Evolutionary conservation across 148 eudicot species (phyloP).

Genomic region (Chenopodium suecicum): DNA sequence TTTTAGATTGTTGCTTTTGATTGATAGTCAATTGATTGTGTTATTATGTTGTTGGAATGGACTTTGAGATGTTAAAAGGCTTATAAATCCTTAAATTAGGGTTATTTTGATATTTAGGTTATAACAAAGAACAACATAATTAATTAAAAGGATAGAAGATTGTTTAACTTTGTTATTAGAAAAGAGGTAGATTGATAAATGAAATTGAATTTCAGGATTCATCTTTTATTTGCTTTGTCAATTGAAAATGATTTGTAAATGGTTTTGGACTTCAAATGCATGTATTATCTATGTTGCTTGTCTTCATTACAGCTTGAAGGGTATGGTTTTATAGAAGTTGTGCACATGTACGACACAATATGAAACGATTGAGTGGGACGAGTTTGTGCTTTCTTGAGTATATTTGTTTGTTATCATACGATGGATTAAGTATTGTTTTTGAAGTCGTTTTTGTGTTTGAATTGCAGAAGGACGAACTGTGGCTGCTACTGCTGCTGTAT

Average conservation of each 20-base stretch:
- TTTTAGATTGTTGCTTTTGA: too few species aligned
- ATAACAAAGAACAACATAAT: background rate
- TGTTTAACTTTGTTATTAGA: too few species aligned
- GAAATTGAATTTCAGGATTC: background rate
- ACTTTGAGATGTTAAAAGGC: too few species aligned
- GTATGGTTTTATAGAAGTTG: background rate
- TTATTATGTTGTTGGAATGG: too few species aligned
- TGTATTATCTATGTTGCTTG: too few species aligned
- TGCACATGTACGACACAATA: too few species aligned
- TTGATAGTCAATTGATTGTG: too few species aligned
- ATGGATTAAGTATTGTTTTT: too few species aligned
- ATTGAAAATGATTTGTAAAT: background rate
- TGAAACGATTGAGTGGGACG: background rate
- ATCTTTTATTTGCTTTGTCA: background rate
- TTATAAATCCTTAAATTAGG: background rate
- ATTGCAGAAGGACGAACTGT: slow-evolving; percentile 62
- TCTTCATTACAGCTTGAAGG: background rate
- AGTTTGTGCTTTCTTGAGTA: background rate
- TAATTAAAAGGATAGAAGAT: background rate
- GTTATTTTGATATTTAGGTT: background rate
- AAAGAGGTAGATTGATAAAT: background rate
- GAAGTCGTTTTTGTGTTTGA: background rate
- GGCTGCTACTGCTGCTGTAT: slow-evolving; percentile 66
- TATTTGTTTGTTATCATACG: background rate
- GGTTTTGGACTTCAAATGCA: background rate